Evolutionary conservation across 2,329 filamentous ascomycete genomes (phyloP).

Genomic region (Acephala macrosclerotiorum): DNA sequence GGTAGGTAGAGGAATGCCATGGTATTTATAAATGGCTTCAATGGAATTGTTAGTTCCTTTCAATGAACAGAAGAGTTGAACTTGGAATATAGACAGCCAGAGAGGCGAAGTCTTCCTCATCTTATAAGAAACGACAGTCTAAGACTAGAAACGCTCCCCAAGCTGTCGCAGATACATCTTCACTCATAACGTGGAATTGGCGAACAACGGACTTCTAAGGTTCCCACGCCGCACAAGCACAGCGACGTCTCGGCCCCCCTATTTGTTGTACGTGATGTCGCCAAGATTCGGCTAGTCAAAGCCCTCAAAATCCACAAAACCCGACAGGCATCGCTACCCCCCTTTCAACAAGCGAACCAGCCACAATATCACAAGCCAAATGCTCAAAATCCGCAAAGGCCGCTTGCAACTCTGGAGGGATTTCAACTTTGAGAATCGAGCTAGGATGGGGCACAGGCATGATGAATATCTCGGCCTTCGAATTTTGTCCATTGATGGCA

Average conservation of each 20-base stretch:
- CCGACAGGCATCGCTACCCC: not conserved
- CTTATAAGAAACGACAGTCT: not conserved
- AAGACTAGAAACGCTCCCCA: not conserved
- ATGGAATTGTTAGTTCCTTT: no score
- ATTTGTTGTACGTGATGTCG: not conserved
- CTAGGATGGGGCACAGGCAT: no score
- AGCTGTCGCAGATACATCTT: not conserved
- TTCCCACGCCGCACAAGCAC: no score
- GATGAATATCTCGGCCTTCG: no score
- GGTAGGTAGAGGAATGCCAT: no score
- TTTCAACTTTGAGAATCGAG: no score
- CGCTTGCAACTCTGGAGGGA: no score
- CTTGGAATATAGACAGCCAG: not conserved
- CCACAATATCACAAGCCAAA: no score
- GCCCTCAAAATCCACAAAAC: constrained; percentile 15
- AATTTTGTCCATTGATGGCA: no score
- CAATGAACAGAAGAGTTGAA: not conserved
- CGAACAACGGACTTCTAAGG: not conserved
- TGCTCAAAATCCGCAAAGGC: no score
- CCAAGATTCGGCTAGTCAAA: not conserved
- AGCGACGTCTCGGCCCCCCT: not conserved
- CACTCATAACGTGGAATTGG: not conserved
- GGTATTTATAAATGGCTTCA: not conserved
- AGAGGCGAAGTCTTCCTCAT: not conserved
- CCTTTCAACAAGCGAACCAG: no score